Evolutionary conservation across 106 monocot genomes (phyloP).

Genomic region (Dendrobium huoshanense): DNA sequence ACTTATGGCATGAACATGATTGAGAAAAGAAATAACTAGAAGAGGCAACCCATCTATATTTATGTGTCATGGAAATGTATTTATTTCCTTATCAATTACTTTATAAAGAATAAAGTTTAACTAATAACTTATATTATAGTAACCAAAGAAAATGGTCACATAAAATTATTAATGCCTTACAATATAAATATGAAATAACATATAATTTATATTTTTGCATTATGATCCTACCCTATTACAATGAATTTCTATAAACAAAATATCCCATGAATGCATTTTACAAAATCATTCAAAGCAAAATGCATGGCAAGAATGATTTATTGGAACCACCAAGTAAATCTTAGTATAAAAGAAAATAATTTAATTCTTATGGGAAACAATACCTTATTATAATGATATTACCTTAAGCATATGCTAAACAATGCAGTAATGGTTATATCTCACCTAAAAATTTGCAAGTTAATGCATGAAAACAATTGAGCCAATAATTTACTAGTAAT

Average conservation of each 20-base stretch:
- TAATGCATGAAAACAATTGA: no score
- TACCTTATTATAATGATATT: no score
- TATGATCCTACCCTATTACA: background rate
- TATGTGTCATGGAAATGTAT: conserved; percentile 58
- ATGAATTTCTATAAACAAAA: background rate
- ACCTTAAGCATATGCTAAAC: no score
- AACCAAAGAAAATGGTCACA: background rate
- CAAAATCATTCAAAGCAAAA: background rate
- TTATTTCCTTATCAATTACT: no score
- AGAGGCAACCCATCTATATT: conserved; percentile 76
- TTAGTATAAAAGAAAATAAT: background rate
- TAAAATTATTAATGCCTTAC: no score
- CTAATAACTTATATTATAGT: background rate
- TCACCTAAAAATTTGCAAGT: no score
- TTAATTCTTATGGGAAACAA: background rate
- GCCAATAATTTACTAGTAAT: no score
- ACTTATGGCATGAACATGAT: conserved; percentile 73
- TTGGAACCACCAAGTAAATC: background rate
- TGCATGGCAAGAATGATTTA: background rate
- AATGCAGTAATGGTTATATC: no score
- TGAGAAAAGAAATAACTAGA: conserved; percentile 70
- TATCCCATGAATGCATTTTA: background rate
- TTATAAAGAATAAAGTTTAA: background rate
- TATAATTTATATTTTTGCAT: background rate
- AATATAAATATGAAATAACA: background rate